Percentiles rank a stretch among this genome's conserved stretches.
phyloP scores from a whole-genome alignment of 2,329 filamentous ascomycete genomes.

The Coniochaeta sp. region DNA sequence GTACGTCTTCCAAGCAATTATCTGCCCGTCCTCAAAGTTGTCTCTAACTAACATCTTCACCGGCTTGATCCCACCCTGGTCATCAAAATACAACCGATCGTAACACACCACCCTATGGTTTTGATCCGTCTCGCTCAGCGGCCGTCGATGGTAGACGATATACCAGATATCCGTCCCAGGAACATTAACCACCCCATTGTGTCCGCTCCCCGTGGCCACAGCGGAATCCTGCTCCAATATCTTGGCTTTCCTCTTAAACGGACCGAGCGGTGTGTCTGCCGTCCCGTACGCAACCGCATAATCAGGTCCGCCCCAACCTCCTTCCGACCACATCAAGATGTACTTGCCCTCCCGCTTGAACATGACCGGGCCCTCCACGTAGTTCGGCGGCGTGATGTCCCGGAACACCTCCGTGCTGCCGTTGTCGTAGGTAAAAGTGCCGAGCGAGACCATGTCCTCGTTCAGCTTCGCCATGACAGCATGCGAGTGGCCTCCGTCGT shows the following conservation, averaged over 20 bases:
- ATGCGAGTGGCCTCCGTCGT: constrained; percentile 35
- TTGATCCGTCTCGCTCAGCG: constrained; percentile 32
- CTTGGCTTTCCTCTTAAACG: constrained; percentile 29
- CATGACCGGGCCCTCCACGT: constrained; percentile 36
- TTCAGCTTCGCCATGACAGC: constrained; percentile 34
- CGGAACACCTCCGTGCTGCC: constrained; percentile 23
- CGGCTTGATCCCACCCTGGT: constrained; percentile 31
- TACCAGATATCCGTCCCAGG: constrained; percentile 32
- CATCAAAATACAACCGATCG: constrained; percentile 39
- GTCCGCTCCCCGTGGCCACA: constrained; percentile 29
- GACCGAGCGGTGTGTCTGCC: constrained; percentile 29
- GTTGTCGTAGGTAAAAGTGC: constrained; percentile 32
- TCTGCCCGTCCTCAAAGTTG: constrained; percentile 31
- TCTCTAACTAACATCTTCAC: constrained; percentile 37
- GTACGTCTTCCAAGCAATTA: constrained; percentile 29
- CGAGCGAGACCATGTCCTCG: constrained; percentile 33
- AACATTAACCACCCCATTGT: constrained; percentile 32
- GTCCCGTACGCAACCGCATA: constrained; percentile 38
- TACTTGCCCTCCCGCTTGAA: constrained; percentile 32
- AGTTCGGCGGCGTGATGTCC: constrained; percentile 39
- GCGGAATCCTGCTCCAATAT: constrained; percentile 28
- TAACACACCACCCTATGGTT: constrained; percentile 40
- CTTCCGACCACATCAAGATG: constrained; percentile 38
- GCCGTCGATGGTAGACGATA: constrained; percentile 38
- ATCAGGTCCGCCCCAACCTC: constrained; percentile 37